Conservation (phyloP, 2,329 filamentous ascomycete species). For the Colletotrichum sp. region DNA sequence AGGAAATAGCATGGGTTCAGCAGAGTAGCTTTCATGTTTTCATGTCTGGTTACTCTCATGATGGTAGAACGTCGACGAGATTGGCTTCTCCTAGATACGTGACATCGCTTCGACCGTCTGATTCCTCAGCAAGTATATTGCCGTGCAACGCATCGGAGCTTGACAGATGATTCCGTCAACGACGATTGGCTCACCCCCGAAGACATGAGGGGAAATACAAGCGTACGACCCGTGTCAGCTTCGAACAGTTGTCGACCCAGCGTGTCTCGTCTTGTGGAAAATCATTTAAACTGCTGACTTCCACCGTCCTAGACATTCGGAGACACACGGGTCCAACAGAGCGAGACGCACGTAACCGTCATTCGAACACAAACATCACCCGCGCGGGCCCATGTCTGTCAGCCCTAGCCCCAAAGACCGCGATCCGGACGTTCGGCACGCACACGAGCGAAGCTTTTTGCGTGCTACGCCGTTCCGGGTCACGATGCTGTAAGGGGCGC, state of each 20-base stretch:
- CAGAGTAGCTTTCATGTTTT: background rate
- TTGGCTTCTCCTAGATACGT: background rate
- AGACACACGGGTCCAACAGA: background rate
- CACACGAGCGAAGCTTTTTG: background rate
- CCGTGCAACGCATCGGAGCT: background rate
- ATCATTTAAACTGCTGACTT: background rate
- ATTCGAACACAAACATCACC: background rate
- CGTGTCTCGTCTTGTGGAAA: background rate
- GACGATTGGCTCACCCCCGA: background rate
- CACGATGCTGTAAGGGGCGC: background rate
- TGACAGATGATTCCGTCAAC: background rate
- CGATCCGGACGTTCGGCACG: background rate
- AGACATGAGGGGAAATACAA: background rate
- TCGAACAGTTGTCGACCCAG: background rate
- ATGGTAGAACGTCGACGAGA: background rate
- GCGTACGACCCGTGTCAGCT: background rate
- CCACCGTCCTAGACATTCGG: background rate
- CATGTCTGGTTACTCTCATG: background rate
- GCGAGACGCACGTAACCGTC: background rate
- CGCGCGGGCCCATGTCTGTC: background rate
- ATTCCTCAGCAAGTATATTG: background rate
- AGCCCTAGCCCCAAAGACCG: background rate
- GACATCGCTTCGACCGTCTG: background rate
- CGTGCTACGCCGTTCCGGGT: background rate
- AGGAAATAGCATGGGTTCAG: background rate